These are phyloP conservation scores for Piper betle DNA, from an alignment of 164 flowering plant genomes.

Conservation along the genomic window DNA sequence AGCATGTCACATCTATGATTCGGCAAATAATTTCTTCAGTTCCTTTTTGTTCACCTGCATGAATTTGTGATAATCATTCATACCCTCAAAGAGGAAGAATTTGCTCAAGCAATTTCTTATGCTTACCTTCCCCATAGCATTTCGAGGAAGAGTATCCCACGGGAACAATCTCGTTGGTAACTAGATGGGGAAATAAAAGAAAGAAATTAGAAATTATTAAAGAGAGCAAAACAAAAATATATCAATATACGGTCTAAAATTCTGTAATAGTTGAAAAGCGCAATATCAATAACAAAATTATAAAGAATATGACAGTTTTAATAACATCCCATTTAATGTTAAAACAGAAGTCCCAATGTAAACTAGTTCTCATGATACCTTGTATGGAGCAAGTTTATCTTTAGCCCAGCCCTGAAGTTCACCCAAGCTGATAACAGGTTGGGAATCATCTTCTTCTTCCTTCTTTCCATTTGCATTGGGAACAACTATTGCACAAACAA, in stretches of 20 bases:
- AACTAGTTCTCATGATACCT: slow-evolving; percentile 29
- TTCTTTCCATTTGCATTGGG: slow-evolving; percentile 42
- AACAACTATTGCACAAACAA: slow-evolving; percentile 66
- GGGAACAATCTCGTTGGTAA: slow-evolving; percentile 64
- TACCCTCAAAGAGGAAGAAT: not conserved
- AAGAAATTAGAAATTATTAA: too few species aligned
- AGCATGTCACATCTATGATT: not conserved
- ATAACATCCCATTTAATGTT: not conserved
- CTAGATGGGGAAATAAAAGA: slow-evolving; percentile 16
- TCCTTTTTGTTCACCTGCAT: slow-evolving; percentile 61
- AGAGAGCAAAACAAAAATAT: too few species aligned
- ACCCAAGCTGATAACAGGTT: slow-evolving; percentile 59
- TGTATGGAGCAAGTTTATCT: slow-evolving; percentile 91
- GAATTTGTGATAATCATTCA: not conserved
- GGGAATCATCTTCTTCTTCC: slow-evolving; percentile 33
- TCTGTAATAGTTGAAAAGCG: too few species aligned
- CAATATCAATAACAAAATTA: too few species aligned
- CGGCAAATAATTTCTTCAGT: slow-evolving; percentile 13
- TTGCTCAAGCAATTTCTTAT: not conserved
- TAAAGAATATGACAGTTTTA: not conserved
- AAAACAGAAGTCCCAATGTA: not conserved
- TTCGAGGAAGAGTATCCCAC: slow-evolving; percentile 82
- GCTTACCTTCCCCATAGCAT: slow-evolving; percentile 94
- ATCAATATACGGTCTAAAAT: too few species aligned
- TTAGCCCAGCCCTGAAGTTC: slow-evolving; percentile 80